phyloP scores from a whole-genome alignment of 176 grass and related monocot species.

The Eragrostis nindensis region DNA sequence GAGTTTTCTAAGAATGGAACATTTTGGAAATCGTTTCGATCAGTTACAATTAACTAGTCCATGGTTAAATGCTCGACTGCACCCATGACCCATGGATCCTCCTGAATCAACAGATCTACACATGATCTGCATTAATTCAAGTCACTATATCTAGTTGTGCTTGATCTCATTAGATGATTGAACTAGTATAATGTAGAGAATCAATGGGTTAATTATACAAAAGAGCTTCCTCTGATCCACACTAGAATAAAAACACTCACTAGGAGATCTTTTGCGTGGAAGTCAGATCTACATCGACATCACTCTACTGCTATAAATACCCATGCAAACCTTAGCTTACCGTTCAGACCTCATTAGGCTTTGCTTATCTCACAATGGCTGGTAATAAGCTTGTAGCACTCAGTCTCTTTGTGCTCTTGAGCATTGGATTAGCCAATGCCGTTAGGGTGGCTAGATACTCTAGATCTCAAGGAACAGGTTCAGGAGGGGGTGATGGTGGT shows the following conservation, averaged over 20 bases:
- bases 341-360: not conserved
- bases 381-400: not conserved
- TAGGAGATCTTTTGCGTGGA: not conserved
- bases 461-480: not conserved
- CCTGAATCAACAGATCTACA: not conserved
- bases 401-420: not conserved
- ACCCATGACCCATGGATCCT: not conserved
- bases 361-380: not conserved
- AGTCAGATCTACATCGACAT: not conserved
- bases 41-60: not conserved
- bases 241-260: not conserved
- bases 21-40: not conserved
- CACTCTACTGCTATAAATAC: not conserved
- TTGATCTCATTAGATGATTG: too few relatives aligned
- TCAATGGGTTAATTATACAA: too few relatives aligned
- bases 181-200: not conserved
- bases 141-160: not conserved
- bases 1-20: not conserved
- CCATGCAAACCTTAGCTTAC: not conserved
- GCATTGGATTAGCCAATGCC: conserved; percentile 29
- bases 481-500: conserved; percentile 19
- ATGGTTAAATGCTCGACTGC: not conserved
- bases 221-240: not conserved
- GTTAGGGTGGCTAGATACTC: conserved; percentile 29
- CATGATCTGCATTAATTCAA: not conserved